Percentiles rank a stretch among this genome's conserved stretches.
Evolutionary conservation across 2,329 filamentous ascomycete species (phyloP).

Genomic region (Diplodia mutila): DNA sequence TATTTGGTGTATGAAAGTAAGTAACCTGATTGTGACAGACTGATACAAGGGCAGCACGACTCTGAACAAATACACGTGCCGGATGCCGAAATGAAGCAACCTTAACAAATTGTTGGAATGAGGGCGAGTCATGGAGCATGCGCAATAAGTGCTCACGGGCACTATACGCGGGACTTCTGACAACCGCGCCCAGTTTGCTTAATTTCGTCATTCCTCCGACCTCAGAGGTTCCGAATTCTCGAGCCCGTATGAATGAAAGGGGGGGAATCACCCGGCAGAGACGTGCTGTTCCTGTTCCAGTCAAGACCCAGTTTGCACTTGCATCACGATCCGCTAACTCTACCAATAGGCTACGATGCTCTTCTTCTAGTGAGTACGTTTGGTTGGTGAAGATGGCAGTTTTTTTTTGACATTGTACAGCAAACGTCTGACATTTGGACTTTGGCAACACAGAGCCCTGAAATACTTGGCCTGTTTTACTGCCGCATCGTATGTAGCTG

Average conservation of each 20-base stretch:
- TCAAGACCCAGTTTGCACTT: not conserved
- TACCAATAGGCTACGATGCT: slow-evolving; percentile 31
- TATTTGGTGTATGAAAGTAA: slow-evolving; percentile 42
- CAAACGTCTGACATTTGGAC: slow-evolving; percentile 40
- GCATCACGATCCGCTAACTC: not conserved
- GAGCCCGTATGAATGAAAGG: no score
- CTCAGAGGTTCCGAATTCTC: not conserved
- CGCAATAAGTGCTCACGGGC: not conserved
- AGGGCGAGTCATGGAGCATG: not conserved
- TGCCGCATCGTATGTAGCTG: slow-evolving; percentile 36
- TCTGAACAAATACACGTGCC: not conserved
- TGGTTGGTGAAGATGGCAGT: not conserved
- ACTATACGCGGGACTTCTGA: not conserved
- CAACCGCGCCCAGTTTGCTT: not conserved
- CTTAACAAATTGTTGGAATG: not conserved
- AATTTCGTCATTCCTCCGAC: not conserved
- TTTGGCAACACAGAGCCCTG: slow-evolving; percentile 37
- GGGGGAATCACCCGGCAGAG: not conserved
- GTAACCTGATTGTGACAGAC: not conserved
- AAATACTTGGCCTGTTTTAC: slow-evolving; percentile 36
- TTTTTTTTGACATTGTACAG: slow-evolving; percentile 26
- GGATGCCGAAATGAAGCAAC: not conserved
- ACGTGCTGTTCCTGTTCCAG: slow-evolving; percentile 3
- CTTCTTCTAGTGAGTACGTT: slow-evolving; percentile 32
- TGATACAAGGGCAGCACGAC: not conserved